Percentiles rank a stretch among this genome's conserved stretches.
phyloP scores from a whole-genome alignment of 208 protist species.

The Plasmodiophora brassicae region DNA sequence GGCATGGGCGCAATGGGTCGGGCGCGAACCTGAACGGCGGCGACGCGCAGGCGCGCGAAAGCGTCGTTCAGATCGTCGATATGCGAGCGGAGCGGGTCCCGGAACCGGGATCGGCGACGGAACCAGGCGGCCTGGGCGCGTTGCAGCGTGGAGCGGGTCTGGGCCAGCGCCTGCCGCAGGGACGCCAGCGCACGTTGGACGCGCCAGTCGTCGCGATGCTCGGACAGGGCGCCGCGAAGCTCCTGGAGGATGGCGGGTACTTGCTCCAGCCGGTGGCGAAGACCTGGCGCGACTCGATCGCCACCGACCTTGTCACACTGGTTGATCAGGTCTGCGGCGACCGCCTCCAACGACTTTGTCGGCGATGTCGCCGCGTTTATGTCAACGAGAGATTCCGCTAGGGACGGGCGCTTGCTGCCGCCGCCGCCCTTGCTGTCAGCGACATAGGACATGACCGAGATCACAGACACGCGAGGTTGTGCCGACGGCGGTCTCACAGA shows the following conservation, averaged over 20 bases:
- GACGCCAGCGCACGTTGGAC: neutral
- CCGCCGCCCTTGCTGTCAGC: neutral
- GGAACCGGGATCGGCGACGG: neutral
- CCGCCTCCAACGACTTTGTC: neutral
- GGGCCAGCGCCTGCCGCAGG: neutral
- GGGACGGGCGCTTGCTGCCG: neutral
- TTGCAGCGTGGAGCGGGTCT: neutral
- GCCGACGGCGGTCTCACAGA: neutral
- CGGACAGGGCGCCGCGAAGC: neutral
- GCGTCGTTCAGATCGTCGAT: neutral
- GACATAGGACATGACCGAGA: neutral
- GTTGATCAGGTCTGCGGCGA: neutral
- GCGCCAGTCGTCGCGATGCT: neutral
- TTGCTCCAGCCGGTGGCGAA: neutral
- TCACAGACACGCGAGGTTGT: neutral
- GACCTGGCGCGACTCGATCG: neutral
- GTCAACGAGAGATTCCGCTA: neutral
- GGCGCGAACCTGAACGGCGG: neutral
- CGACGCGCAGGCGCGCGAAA: neutral
- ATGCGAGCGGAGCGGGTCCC: neutral
- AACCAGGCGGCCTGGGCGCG: neutral
- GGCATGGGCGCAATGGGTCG: neutral
- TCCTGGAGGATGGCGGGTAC: neutral
- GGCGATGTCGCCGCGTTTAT: neutral
- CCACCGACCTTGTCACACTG: no score